phyloP scores from a whole-genome alignment of 129 eudicot species.

The Escallonia rubra region DNA sequence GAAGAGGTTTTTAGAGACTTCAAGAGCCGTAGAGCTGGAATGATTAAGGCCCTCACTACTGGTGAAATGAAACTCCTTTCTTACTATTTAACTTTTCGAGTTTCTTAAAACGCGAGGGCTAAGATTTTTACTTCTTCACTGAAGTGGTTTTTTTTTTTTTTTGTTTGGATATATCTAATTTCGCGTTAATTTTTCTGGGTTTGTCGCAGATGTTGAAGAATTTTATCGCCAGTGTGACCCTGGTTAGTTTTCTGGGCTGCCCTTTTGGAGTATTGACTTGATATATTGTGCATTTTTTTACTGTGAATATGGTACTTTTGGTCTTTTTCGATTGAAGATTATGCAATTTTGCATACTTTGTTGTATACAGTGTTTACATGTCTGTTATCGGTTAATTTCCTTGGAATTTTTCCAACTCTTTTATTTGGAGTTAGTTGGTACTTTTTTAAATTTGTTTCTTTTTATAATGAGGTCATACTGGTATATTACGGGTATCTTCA shows the following conservation, averaged over 20 bases:
- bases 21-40: constrained; percentile 67
- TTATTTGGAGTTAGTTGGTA: neutral
- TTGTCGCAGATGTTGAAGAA: constrained; percentile 49
- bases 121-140: neutral
- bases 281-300: too few species aligned
- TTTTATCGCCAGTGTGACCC: constrained; percentile 70
- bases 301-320: neutral
- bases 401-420: neutral
- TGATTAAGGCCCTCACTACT: constrained; percentile 66
- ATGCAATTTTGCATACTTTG: neutral
- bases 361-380: neutral
- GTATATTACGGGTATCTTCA: too few species aligned
- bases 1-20: constrained; percentile 79
- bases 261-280: too few species aligned
- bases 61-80: constrained; percentile 24
- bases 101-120: too few species aligned
- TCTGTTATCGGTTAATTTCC: neutral
- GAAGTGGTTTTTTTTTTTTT: neutral
- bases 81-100: neutral
- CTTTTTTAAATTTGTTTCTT: neutral
- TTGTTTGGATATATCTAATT: constrained; percentile 3
- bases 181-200: constrained; percentile 11
- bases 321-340: constrained; percentile 14
- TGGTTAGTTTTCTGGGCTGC: constrained; percentile 24
- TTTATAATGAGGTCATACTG: too few species aligned